Conservation (phyloP, 768 basidiomycete species). For the Termitomyces sp. region DNA sequence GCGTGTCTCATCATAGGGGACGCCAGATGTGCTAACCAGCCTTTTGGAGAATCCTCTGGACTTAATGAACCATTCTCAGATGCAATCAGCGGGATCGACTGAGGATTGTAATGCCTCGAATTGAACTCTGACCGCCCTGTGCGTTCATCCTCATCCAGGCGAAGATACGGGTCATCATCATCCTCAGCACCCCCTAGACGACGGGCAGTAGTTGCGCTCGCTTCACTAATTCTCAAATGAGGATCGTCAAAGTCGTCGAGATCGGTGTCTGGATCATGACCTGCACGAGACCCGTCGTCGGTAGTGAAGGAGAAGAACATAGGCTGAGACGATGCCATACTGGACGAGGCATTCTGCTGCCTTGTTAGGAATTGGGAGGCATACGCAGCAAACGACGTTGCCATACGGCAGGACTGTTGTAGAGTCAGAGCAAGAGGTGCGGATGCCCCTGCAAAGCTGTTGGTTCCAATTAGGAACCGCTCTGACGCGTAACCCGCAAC, state of each 20-base stretch:
- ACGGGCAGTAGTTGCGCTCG: slow-evolving; percentile 29
- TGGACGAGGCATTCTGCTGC: slow-evolving; percentile 43
- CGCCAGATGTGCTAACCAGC: slow-evolving; percentile 78
- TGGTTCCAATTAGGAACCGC: slow-evolving; percentile 15
- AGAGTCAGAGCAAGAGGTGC: slow-evolving; percentile 9
- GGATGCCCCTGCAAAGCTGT: slow-evolving; percentile 14
- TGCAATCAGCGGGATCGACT: slow-evolving; percentile 34
- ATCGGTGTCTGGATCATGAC: slow-evolving; percentile 43
- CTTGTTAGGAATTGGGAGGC: slow-evolving; percentile 78
- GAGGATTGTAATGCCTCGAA: slow-evolving; percentile 26
- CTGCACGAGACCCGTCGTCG: slow-evolving; percentile 58
- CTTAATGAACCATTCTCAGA: slow-evolving; percentile 30
- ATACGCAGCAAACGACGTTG: slow-evolving; percentile 76
- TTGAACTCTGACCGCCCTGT: slow-evolving; percentile 27
- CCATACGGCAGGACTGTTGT: slow-evolving; percentile 31
- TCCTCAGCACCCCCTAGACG: slow-evolving; percentile 36
- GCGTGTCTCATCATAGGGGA: slow-evolving; percentile 50
- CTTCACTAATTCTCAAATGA: slow-evolving; percentile 48
- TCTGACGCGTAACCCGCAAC: slow-evolving; percentile 12
- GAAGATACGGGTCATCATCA: slow-evolving; percentile 75
- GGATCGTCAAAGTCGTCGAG: slow-evolving; percentile 78
- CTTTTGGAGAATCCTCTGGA: slow-evolving; percentile 38
- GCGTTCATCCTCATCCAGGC: slow-evolving; percentile 63
- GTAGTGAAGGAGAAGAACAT: slow-evolving; percentile 89
- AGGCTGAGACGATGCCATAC: slow-evolving; percentile 65